A percentile compares a stretch with the other conserved stretches of the same genome.
These are phyloP conservation scores for Tricholoma matsutake DNA, from an alignment of 768 basidiomycete species.

Conservation along the genomic window DNA sequence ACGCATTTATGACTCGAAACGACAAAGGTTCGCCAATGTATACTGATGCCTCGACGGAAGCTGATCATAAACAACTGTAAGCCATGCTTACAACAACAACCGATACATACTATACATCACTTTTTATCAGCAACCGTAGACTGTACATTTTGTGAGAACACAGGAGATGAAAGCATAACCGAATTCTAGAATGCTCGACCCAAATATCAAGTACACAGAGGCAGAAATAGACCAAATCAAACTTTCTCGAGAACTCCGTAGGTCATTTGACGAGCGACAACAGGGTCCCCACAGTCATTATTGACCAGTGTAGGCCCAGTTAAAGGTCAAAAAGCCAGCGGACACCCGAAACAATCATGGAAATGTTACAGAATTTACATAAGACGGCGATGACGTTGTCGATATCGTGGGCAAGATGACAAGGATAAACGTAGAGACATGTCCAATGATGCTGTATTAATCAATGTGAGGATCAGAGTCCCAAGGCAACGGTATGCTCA, in stretches of 20 bases:
- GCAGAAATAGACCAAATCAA: neutral
- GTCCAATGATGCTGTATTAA: neutral
- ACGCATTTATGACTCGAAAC: too few species aligned
- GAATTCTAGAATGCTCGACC: neutral
- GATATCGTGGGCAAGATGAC: neutral
- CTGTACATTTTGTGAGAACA: neutral
- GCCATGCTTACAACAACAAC: too few species aligned
- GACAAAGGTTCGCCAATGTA: neutral
- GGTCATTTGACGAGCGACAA: slow-evolving; percentile 30
- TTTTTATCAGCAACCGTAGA: neutral
- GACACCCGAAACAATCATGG: slow-evolving; percentile 10
- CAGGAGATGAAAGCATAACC: neutral
- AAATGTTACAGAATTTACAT: neutral
- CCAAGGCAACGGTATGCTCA: neutral
- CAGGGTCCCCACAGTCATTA: slow-evolving; percentile 18
- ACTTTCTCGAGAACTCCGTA: slow-evolving; percentile 13
- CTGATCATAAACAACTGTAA: neutral
- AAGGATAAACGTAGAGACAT: neutral
- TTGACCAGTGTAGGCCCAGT: slow-evolving; percentile 25
- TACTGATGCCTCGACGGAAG: neutral
- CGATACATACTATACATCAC: neutral
- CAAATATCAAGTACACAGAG: neutral
- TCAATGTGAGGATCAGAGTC: neutral
- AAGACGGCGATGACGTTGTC: neutral
- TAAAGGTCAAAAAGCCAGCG: slow-evolving; percentile 39